phyloP scores from a whole-genome alignment of 306 rosid species.

The Luffa acutangula region DNA sequence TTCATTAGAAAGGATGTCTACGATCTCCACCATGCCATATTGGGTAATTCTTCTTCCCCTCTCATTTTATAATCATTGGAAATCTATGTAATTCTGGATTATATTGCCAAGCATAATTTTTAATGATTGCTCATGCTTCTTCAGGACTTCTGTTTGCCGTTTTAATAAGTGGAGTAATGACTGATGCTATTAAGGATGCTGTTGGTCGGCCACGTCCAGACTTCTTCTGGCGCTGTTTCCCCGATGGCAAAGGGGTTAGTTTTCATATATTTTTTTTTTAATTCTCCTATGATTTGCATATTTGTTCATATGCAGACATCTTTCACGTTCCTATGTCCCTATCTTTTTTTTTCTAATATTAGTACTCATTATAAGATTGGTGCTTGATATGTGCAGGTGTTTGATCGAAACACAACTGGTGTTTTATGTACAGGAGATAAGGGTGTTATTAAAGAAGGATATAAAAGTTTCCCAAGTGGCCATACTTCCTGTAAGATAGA shows the following conservation, averaged over 20 bases:
- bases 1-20: constrained; percentile 64
- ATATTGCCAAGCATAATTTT: neutral
- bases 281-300: constrained; percentile 1
- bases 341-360: neutral
- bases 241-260: constrained; percentile 74
- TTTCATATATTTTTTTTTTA: neutral
- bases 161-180: constrained; percentile 67
- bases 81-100: neutral
- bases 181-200: constrained; percentile 87
- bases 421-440: constrained; percentile 61
- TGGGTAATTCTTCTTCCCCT: constrained; percentile 39
- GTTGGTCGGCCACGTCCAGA: constrained; percentile 95
- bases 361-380: constrained; percentile 1
- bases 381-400: constrained; percentile 43
- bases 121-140: constrained; percentile 10
- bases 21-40: constrained; percentile 78
- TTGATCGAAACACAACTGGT: constrained; percentile 37
- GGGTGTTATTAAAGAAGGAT: constrained; percentile 72
- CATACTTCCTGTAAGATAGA: constrained; percentile 88
- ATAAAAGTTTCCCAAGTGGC: constrained; percentile 96
- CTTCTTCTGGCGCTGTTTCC: constrained; percentile 97
- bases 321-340: neutral
- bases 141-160: constrained; percentile 83
- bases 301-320: neutral
- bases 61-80: constrained; percentile 2